Evolutionary conservation across 208 protist species (phyloP).

Genomic region (Trypanosoma theileri): DNA sequence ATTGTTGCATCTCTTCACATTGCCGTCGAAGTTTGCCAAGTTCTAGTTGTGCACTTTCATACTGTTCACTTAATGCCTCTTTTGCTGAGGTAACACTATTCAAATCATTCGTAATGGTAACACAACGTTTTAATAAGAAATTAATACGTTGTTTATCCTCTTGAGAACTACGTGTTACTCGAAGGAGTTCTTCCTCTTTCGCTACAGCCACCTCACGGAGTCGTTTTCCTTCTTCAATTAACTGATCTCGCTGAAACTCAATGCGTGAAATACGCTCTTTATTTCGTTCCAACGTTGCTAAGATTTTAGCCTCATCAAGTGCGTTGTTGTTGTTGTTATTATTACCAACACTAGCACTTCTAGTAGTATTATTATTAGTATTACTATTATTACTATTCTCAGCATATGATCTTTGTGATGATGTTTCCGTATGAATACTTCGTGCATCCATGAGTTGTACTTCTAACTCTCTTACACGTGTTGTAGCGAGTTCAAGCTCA

Average conservation of each 20-base stretch:
- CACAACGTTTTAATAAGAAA: conserved; percentile 78
- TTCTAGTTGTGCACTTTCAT: conserved; percentile 48
- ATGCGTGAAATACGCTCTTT: conserved; percentile 61
- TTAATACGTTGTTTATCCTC: conserved; percentile 83
- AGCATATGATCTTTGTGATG: neutral
- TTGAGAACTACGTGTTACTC: conserved; percentile 40
- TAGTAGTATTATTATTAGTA: neutral
- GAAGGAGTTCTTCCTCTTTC: conserved; percentile 44
- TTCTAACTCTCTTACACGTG: conserved; percentile 18
- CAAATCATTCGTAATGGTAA: conserved; percentile 50
- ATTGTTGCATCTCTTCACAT: conserved; percentile 38
- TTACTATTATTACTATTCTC: neutral
- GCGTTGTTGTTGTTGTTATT: conserved; percentile 1
- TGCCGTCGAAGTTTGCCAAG: conserved; percentile 54
- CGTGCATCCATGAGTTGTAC: neutral
- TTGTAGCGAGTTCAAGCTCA: conserved; percentile 16
- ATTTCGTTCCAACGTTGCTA: conserved; percentile 50
- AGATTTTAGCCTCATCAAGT: conserved; percentile 47
- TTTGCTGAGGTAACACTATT: conserved; percentile 32
- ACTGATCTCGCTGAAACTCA: conserved; percentile 66
- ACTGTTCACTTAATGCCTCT: conserved; percentile 48
- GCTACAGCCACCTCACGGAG: conserved; percentile 47
- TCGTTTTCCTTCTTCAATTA: conserved; percentile 28
- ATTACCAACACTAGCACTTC: too few species aligned
- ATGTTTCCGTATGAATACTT: too few species aligned